Conservation (phyloP, 345 rosid species). For the Salix caprea region DNA sequence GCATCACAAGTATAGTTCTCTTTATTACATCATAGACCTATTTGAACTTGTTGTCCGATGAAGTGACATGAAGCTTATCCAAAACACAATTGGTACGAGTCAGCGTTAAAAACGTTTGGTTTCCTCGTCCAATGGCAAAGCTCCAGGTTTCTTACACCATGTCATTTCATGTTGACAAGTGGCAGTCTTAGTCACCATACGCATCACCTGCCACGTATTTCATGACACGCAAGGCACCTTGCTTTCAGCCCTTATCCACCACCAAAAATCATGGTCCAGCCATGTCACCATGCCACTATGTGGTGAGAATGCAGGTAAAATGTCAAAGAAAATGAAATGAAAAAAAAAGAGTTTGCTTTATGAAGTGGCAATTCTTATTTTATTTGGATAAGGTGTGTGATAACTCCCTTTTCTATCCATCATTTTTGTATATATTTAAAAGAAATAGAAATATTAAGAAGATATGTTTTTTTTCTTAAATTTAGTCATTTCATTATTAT, state of each 20-base stretch:
- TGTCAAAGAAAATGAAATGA: not conserved
- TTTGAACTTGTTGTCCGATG: not conserved
- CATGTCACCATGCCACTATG: constrained; percentile 27
- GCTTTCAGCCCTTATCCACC: constrained; percentile 35
- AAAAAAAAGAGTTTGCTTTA: not conserved
- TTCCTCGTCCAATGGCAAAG: constrained; percentile 37
- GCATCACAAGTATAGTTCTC: too few relatives aligned
- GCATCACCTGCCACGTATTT: constrained; percentile 15
- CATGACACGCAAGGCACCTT: constrained; percentile 34
- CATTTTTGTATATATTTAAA: too few relatives aligned
- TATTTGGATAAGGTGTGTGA: constrained; percentile 14
- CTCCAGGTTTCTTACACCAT: not conserved
- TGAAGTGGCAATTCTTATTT: not conserved
- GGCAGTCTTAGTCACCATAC: constrained; percentile 18
- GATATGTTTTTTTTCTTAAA: too few relatives aligned
- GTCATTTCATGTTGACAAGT: constrained; percentile 13
- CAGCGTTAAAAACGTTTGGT: constrained; percentile 7
- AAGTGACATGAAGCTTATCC: constrained; percentile 41
- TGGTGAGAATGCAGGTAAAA: not conserved
- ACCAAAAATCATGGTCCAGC: constrained; percentile 14
- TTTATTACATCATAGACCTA: too few relatives aligned
- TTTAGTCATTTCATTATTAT: too few relatives aligned
- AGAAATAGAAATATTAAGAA: too few relatives aligned
- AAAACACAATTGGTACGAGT: not conserved
- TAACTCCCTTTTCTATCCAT: too few relatives aligned